Conservation (phyloP, 1,139 yeast genomes). For the Petasospora fabianii region DNA sequence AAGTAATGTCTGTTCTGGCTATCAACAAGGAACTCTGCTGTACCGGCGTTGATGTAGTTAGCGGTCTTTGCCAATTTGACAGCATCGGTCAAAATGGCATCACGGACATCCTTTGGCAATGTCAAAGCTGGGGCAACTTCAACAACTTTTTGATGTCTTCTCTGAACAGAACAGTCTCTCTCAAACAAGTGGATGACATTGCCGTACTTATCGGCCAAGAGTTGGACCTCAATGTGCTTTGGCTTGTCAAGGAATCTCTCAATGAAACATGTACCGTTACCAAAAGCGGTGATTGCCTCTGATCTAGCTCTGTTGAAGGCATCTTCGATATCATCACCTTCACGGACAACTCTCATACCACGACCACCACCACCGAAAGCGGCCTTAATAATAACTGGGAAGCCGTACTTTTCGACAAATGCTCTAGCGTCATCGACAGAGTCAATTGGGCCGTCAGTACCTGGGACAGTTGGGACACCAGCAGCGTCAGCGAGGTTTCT, state of each 20-base stretch:
- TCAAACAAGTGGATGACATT: slow-evolving; percentile 94
- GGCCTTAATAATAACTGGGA: slow-evolving; percentile 96
- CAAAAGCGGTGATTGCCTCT: slow-evolving; percentile 92
- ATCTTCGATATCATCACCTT: slow-evolving; percentile 89
- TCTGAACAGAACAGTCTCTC: slow-evolving; percentile 98
- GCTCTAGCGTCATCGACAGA: slow-evolving; percentile 69
- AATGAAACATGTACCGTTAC: slow-evolving; percentile 97
- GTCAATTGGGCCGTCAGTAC: slow-evolving; percentile 96
- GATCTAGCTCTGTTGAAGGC: slow-evolving; percentile 93
- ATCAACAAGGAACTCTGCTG: slow-evolving; percentile 97
- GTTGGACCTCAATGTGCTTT: slow-evolving; percentile 96
- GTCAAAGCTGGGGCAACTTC: slow-evolving; percentile 99
- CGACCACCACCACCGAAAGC: slow-evolving; percentile 99
- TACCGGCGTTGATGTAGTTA: slow-evolving; percentile 95
- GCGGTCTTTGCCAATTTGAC: slow-evolving; percentile 86
- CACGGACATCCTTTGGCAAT: slow-evolving; percentile 75
- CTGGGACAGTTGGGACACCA: slow-evolving; percentile 93
- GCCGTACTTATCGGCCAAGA: slow-evolving; percentile 91
- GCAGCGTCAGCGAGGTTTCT: slow-evolving; percentile 79
- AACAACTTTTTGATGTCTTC: slow-evolving; percentile 98
- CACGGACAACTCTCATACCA: slow-evolving; percentile 98
- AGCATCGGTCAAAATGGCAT: slow-evolving; percentile 90
- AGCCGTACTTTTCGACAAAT: slow-evolving; percentile 82
- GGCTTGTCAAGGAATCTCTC: slow-evolving; percentile 95
- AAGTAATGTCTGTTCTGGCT: slow-evolving; percentile 92